A percentile compares a stretch with the other conserved stretches of the same genome.
These are phyloP conservation scores for Amanita rubescens DNA, from an alignment of 768 basidiomycete species.

Conservation along the genomic window DNA sequence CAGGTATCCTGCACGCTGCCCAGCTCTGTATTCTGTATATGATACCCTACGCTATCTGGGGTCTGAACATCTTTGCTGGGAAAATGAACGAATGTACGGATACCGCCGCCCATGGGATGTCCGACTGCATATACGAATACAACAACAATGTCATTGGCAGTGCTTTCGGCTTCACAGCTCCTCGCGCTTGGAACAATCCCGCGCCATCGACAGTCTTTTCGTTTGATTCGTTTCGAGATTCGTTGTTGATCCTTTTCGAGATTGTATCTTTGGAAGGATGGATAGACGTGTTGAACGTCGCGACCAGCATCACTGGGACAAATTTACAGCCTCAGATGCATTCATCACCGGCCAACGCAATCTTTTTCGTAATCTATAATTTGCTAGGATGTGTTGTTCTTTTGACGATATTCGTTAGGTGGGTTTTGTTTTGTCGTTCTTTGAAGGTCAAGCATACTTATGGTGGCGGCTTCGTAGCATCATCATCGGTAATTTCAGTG, in stretches of 20 bases:
- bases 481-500: constrained; percentile 90
- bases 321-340: constrained; percentile 68
- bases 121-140: constrained; percentile 72
- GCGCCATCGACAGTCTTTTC: constrained; percentile 77
- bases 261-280: constrained; percentile 95
- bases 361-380: constrained; percentile 91
- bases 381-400: constrained; percentile 86
- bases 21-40: constrained; percentile 85
- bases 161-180: constrained; percentile 64
- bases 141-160: constrained; percentile 50
- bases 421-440: constrained; percentile 13
- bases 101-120: constrained; percentile 38
- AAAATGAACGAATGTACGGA: constrained; percentile 85
- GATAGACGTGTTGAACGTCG: constrained; percentile 86
- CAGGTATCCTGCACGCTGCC: constrained; percentile 83
- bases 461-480: constrained; percentile 45
- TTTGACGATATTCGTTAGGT: constrained; percentile 88
- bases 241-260: constrained; percentile 90
- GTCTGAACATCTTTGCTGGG: constrained; percentile 87
- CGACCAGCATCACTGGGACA: constrained; percentile 67
- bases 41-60: constrained; percentile 92
- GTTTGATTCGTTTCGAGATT: constrained; percentile 80
- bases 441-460: constrained; percentile 6
- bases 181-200: constrained; percentile 87
- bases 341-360: constrained; percentile 71